Conservation (phyloP, 768 basidiomycete genomes). For the Gloeophyllum trabeum region DNA sequence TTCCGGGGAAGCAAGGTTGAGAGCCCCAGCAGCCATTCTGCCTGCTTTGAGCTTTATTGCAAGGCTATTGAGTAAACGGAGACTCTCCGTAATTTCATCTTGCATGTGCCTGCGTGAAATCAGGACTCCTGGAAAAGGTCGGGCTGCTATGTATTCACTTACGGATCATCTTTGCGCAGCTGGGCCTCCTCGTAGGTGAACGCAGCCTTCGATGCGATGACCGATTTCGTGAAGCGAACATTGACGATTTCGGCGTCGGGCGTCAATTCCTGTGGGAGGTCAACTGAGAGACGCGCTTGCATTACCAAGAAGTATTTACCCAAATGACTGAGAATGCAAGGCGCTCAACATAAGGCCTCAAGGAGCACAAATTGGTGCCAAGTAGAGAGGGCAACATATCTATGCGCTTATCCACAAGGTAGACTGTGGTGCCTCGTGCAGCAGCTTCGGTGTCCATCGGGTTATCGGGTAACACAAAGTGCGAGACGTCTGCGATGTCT, state of each 20-base stretch:
- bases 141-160: conserved; percentile 18
- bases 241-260: conserved; percentile 83
- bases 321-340: conserved; percentile 94
- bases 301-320: conserved; percentile 35
- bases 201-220: conserved; percentile 91
- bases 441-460: conserved; percentile 96
- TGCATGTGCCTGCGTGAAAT: conserved; percentile 41
- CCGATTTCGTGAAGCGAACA: conserved; percentile 89
- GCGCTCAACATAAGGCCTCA: conserved; percentile 86
- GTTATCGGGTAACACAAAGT: conserved; percentile 88
- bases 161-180: conserved; percentile 86
- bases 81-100: conserved; percentile 76
- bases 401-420: conserved; percentile 95
- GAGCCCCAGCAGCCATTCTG: conserved; percentile 92
- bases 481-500: conserved; percentile 98
- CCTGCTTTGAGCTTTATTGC: conserved; percentile 76
- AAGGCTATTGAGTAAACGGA: conserved; percentile 80
- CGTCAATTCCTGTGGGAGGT: conserved; percentile 62
- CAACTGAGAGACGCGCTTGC: background rate
- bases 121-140: conserved; percentile 1
- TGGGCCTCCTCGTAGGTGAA: conserved; percentile 98
- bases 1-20: conserved; percentile 96
- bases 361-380: conserved; percentile 91
- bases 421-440: conserved; percentile 93
- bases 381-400: conserved; percentile 94